Conservation (phyloP, 306 rosid genomes). For the Castanea crenata region DNA sequence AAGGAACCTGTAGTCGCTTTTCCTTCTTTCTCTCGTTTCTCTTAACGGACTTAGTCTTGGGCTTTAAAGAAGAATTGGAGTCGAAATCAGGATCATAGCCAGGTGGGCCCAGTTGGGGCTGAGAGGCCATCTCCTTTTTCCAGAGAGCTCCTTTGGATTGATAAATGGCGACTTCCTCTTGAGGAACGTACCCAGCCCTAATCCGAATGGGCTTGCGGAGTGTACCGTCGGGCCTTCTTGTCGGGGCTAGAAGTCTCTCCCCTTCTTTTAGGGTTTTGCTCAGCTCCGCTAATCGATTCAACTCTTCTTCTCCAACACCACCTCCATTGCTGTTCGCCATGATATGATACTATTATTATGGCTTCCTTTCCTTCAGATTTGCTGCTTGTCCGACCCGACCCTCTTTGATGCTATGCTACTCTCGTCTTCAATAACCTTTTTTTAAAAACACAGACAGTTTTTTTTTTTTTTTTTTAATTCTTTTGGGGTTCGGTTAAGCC, state of each 20-base stretch:
- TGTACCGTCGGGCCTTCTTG: constrained; percentile 91
- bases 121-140: constrained; percentile 75
- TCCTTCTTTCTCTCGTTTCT: constrained; percentile 95
- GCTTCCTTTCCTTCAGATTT: neutral
- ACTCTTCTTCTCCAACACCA: constrained; percentile 35
- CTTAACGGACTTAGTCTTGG: constrained; percentile 80
- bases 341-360: neutral
- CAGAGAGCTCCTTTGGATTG: constrained; percentile 66
- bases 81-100: constrained; percentile 64
- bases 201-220: constrained; percentile 77
- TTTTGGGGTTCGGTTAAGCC: too few species aligned
- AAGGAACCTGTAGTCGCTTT: constrained; percentile 74
- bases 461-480: too few species aligned
- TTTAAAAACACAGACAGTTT: too few species aligned
- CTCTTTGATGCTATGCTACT: too few species aligned
- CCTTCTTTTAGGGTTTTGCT: constrained; percentile 77
- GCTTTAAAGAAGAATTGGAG: constrained; percentile 26
- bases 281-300: constrained; percentile 32
- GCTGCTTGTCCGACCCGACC: too few species aligned
- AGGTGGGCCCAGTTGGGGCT: constrained; percentile 73
- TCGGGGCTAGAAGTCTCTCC: constrained; percentile 77
- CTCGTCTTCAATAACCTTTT: too few species aligned
- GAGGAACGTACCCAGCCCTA: constrained; percentile 83
- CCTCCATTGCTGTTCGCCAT: constrained; percentile 46
- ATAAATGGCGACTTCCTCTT: constrained; percentile 88